phyloP scores from a whole-genome alignment of 306 rosid species.

The Sophora flavescens region DNA sequence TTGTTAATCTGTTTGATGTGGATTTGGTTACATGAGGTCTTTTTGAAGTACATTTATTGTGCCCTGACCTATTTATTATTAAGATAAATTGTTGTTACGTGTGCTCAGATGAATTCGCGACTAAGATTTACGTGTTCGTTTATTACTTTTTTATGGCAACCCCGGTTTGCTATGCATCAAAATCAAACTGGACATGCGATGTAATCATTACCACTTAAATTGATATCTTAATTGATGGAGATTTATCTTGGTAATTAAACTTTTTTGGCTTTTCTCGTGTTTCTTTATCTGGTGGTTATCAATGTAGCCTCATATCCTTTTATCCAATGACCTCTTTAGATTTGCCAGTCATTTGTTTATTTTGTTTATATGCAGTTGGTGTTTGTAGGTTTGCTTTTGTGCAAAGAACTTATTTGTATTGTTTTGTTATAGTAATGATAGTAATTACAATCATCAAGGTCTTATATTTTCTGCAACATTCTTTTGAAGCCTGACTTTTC shows the following conservation, averaged over 20 bases:
- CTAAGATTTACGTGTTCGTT: not conserved
- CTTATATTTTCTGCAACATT: not conserved
- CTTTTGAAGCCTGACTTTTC: slow-evolving; percentile 27
- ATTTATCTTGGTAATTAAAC: not conserved
- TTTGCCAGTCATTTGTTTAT: not conserved
- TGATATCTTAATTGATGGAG: not conserved
- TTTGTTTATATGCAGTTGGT: slow-evolving; percentile 2
- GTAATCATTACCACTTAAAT: not conserved
- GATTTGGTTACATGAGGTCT: not conserved
- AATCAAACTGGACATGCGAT: slow-evolving; percentile 1
- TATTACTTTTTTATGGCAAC: not conserved
- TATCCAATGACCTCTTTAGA: not conserved
- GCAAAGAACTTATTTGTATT: not conserved
- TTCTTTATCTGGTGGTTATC: not conserved
- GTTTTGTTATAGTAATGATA: not conserved
- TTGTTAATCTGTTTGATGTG: slow-evolving; percentile 24
- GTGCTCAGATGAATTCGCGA: not conserved
- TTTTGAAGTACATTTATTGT: not conserved
- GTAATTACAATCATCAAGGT: not conserved
- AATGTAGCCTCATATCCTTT: not conserved
- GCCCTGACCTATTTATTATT: not conserved
- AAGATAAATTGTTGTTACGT: not conserved
- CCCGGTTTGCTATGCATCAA: not conserved
- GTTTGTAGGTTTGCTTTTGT: slow-evolving; percentile 10
- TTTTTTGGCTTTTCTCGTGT: not conserved